phyloP scores from a whole-genome alignment of 345 rosid genomes.

The Brassica cretica region DNA sequence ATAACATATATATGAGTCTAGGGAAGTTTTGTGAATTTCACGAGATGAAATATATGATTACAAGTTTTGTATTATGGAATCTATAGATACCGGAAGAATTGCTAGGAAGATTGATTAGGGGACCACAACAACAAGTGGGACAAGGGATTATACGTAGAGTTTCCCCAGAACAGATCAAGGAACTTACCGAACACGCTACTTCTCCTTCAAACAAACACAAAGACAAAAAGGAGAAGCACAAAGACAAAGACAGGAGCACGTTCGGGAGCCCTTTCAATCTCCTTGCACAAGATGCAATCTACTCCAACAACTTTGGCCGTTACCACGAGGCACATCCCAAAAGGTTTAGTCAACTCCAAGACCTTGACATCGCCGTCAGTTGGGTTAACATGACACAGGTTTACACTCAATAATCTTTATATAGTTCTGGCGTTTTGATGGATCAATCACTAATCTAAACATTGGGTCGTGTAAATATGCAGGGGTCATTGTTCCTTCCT shows the following conservation, averaged over 20 bases:
- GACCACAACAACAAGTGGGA: constrained; percentile 39
- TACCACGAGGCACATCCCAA: constrained; percentile 48
- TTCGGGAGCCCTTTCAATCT: constrained; percentile 42
- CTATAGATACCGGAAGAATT: constrained; percentile 48
- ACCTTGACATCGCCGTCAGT: constrained; percentile 34
- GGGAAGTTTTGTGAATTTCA: neutral
- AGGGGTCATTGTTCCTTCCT: constrained; percentile 54
- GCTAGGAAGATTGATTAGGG: constrained; percentile 33
- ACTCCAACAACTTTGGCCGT: constrained; percentile 47
- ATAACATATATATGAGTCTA: neutral
- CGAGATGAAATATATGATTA: neutral
- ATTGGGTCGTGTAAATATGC: neutral
- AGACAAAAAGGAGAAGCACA: neutral
- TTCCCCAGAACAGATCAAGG: constrained; percentile 37
- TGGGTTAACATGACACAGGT: constrained; percentile 46
- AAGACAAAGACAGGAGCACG: neutral
- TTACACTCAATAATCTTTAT: neutral
- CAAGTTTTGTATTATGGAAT: neutral
- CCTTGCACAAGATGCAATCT: constrained; percentile 32
- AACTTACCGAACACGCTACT: constrained; percentile 30
- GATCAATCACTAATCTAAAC: neutral
- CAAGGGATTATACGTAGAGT: constrained; percentile 36
- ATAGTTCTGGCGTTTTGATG: neutral
- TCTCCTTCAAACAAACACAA: constrained; percentile 34
- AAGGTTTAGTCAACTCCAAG: constrained; percentile 43